Evolutionary conservation across 306 rosid genomes (phyloP).

Genomic region (Casuarina glauca): DNA sequence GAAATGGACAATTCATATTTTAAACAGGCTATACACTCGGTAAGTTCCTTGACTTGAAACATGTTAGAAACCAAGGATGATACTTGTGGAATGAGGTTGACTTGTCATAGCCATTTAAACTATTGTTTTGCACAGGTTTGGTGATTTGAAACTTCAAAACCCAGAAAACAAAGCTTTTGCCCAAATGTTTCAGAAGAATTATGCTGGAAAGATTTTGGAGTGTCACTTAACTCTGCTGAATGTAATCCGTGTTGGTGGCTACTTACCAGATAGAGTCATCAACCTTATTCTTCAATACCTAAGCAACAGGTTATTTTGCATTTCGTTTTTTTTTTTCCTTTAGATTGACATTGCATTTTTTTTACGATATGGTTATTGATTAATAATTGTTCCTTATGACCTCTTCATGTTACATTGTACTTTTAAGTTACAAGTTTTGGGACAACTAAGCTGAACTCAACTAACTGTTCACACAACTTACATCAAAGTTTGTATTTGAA

Average conservation of each 20-base stretch:
- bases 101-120: background rate
- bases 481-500: background rate
- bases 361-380: no score
- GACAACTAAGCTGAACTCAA: background rate
- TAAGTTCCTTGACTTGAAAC: conserved; percentile 29
- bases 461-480: background rate
- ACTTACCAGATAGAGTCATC: conserved; percentile 92
- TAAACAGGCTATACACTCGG: conserved; percentile 94
- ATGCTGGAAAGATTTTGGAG: conserved; percentile 89
- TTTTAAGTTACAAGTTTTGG: background rate
- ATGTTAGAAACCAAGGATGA: conserved; percentile 1
- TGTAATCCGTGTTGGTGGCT: conserved; percentile 82
- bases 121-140: conserved; percentile 55
- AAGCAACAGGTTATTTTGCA: conserved; percentile 73
- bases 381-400: background rate
- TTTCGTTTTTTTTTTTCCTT: background rate
- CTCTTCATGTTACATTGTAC: background rate
- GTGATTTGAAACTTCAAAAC: conserved; percentile 90
- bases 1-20: conserved; percentile 96
- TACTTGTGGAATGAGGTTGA: background rate
- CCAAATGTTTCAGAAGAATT: conserved; percentile 90
- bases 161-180: conserved; percentile 93
- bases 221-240: conserved; percentile 83
- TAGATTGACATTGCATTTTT: background rate
- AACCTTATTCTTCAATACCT: conserved; percentile 87